Conservation (phyloP, 257 asterid genomes). For the Galeopsis tetrahit region DNA sequence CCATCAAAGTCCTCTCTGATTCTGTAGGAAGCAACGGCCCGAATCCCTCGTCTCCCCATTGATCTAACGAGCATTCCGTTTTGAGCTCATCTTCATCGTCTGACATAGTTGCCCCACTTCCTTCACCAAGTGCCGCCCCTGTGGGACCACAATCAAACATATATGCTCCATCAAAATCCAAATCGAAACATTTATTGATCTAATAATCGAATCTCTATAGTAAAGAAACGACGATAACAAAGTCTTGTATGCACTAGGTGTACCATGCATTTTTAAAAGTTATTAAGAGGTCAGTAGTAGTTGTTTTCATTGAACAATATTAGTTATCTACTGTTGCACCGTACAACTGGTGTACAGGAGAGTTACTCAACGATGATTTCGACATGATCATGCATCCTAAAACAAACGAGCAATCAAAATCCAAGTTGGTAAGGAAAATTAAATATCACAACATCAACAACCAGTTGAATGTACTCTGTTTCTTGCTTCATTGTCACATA, state of each 20-base stretch:
- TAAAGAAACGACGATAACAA: not conserved
- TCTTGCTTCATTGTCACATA: slow-evolving; percentile 34
- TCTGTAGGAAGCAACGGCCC: slow-evolving; percentile 96
- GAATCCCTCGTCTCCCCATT: slow-evolving; percentile 76
- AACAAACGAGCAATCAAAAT: slow-evolving; percentile 13
- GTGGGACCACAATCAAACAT: not conserved
- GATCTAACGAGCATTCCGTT: slow-evolving; percentile 77
- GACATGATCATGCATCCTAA: not conserved
- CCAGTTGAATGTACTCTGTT: slow-evolving; percentile 22
- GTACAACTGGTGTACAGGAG: too few species aligned
- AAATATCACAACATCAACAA: slow-evolving; percentile 2
- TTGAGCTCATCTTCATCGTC: slow-evolving; percentile 87
- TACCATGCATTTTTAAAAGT: too few species aligned
- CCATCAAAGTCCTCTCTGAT: slow-evolving; percentile 92
- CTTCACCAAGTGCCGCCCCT: slow-evolving; percentile 84
- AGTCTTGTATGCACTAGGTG: too few species aligned
- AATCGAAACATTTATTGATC: not conserved
- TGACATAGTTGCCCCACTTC: slow-evolving; percentile 91
- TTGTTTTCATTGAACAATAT: too few species aligned
- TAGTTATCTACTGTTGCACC: too few species aligned
- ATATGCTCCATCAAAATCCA: not conserved
- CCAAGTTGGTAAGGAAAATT: not conserved
- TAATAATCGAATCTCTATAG: not conserved
- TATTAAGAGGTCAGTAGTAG: too few species aligned
- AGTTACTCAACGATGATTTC: not conserved